Base-by-base conservation (phyloP, 2,329 filamentous ascomycete species). In the Fonsecaea pedrosoi region DNA sequence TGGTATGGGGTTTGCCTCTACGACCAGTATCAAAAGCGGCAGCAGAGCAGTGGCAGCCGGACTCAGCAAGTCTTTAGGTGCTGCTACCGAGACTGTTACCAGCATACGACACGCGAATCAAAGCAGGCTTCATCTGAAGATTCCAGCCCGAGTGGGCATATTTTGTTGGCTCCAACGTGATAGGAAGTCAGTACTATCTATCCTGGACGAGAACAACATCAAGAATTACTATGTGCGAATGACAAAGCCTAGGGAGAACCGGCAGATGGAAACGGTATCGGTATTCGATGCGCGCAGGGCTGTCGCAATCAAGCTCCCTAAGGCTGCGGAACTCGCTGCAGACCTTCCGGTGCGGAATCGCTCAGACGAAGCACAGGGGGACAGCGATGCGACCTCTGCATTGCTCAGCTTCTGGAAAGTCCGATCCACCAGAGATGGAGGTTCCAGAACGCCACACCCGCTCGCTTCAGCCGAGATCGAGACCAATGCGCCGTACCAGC, bases 401-500 rank as follows among this genome's bases (percentile, higher is more conserved):
- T 30, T 67, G 8, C 30, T 69, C 30, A 80, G 78, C 12, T 79
- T 77, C 65, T 82, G 84, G 77, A 77, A 78, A 32, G 71, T 82
- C 30, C 75, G 82, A 83, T 69, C 83, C 81, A 72, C 77, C 77
- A 62, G 78, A 60, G 66, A 64, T 25, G 61, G 78, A 71, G 73
- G 78, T 50, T 74, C 75, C 62, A 77, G 74, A 73, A 72, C 82
- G 80, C 73, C 80, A 77, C 74, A 85, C 82, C 76, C 90, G 82
- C 78, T 91, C 80, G 76, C 90, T 81, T 76, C 94, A 87, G 92
- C 92, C 5, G 94, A 97, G 81, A 96, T 97, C 71, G 95, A 99
- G 76, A 97, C 94, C 1, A 97, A 94, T 75, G 91, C 94, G 4
- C 92, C 94, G 1, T 98, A 97, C 74, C 94, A 97, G 74, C 94